Evolutionary conservation across 441 rosid species (phyloP), one percentile per base, ranked within the genome.

Genomic region (Erodium moschatum): DNA sequence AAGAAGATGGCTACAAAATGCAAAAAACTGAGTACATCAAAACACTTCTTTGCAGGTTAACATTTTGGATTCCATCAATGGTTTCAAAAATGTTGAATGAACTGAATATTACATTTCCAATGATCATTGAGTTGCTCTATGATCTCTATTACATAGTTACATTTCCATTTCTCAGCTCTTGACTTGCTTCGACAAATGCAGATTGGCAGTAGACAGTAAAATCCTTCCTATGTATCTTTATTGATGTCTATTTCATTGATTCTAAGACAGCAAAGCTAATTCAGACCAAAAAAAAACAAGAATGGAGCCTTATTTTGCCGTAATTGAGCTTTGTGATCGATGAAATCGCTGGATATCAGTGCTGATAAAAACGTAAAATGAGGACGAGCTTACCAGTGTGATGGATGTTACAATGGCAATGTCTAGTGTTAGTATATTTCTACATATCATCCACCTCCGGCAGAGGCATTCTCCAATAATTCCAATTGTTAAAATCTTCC

Each of bases 401-500:
- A 42, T 7, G 44, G 9, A 38, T 38, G 48, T 42, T 42, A 42
- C 48, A 11, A 42, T 42, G 48, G 13, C 13, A 42, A 42, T 0
- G 12, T 42, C 48, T 0, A 11, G 48, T 42, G 48, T 42, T 11
- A 10, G 48, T 11, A 42, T 42, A 42, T 11, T 42, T 42, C 61
- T 15, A 54, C 3, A n/a, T 54, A 54, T 15, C 70, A n/a, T 87
- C 92, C 1, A 89, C 50, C 12, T 87, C 92, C 2, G 72, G 82
- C 70, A 86, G 58, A 6, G 89, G 92, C 69, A 86, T 38, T 81
- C 77, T 87, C 97, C 97, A 91, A 76, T 78, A 91, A 68, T 91
- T 89, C 96, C 96, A 89, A 0, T 86, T 77, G 73, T 91, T 89
- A 48, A 71, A 91, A 73, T 89, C 97, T 83, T 89, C 96, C 96